These are phyloP conservation scores for Phoenix dactylifera DNA, from an alignment of 176 grass and related monocot genomes.

Conservation along the genomic window DNA sequence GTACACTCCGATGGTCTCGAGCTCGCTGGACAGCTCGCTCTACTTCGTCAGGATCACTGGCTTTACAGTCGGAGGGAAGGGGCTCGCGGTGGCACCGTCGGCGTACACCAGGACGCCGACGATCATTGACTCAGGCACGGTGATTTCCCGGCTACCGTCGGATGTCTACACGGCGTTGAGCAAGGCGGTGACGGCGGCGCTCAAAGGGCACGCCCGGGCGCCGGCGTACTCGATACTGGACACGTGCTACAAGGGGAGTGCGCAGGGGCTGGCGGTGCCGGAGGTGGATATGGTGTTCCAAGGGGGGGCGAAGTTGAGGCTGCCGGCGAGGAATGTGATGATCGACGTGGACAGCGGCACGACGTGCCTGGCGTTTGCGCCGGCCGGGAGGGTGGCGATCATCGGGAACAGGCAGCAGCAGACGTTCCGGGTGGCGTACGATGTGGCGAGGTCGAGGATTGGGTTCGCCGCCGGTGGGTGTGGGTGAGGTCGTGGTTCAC, in stretches of 20 bases:
- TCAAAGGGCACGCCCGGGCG: constrained; percentile 16
- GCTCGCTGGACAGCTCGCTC: constrained; percentile 27
- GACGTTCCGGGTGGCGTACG: constrained; percentile 62
- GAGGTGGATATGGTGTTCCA: constrained; percentile 41
- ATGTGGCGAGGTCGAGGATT: constrained; percentile 45
- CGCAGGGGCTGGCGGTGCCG: constrained; percentile 28
- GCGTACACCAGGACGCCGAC: constrained; percentile 45
- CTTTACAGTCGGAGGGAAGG: constrained; percentile 29
- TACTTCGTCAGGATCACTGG: constrained; percentile 35
- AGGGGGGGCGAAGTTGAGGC: constrained; percentile 39
- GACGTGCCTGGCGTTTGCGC: constrained; percentile 66
- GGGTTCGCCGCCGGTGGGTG: constrained; percentile 66
- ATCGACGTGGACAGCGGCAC: constrained; percentile 56
- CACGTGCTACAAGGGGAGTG: constrained; percentile 60
- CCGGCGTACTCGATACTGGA: constrained; percentile 47
- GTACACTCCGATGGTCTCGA: constrained; percentile 49
- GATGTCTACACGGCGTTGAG: constrained; percentile 58
- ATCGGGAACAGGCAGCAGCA: constrained; percentile 87
- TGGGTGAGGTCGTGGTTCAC: constrained; percentile 24
- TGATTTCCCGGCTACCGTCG: constrained; percentile 60
- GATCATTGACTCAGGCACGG: constrained; percentile 83
- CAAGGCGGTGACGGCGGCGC: constrained; percentile 40
- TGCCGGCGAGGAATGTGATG: constrained; percentile 35
- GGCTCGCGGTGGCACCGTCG: constrained; percentile 28
- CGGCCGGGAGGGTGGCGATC: constrained; percentile 36